Conservation (phyloP, 78 protist genomes). For the Dictyostelium brefeldianum region DNA sequence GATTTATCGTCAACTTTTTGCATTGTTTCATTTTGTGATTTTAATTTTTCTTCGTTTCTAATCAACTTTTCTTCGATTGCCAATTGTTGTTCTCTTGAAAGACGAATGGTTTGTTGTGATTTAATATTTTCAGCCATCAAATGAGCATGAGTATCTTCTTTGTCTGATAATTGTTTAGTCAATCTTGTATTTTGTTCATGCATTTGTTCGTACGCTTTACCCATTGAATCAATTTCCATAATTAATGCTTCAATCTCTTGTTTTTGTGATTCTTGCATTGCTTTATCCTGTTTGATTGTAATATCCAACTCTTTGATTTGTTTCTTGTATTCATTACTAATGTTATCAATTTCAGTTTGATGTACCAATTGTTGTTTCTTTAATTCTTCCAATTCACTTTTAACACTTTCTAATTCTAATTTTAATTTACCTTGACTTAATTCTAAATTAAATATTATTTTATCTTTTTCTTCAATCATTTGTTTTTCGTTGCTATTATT, state of each 20-base stretch:
- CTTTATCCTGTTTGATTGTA: neutral
- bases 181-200: conserved; percentile 64
- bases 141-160: conserved; percentile 78
- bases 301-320: conserved; percentile 11
- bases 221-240: conserved; percentile 70
- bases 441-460: conserved; percentile 16
- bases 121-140: conserved; percentile 81
- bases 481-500: neutral
- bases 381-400: neutral
- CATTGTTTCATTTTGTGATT: conserved; percentile 46
- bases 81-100: conserved; percentile 36
- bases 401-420: conserved; percentile 11
- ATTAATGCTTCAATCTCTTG: conserved; percentile 64
- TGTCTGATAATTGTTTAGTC: conserved; percentile 53
- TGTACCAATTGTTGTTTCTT: neutral
- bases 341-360: neutral
- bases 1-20: conserved; percentile 53
- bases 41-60: conserved; percentile 53
- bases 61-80: conserved; percentile 32
- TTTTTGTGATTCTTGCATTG: conserved; percentile 24
- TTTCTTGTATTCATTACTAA: neutral
- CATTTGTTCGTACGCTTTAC: conserved; percentile 72
- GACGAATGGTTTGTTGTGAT: conserved; percentile 63
- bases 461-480: neutral
- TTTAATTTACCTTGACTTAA: conserved; percentile 10